Evolutionary conservation across 176 grass and related monocot genomes (phyloP).

Genomic region (Oryza brachyantha): DNA sequence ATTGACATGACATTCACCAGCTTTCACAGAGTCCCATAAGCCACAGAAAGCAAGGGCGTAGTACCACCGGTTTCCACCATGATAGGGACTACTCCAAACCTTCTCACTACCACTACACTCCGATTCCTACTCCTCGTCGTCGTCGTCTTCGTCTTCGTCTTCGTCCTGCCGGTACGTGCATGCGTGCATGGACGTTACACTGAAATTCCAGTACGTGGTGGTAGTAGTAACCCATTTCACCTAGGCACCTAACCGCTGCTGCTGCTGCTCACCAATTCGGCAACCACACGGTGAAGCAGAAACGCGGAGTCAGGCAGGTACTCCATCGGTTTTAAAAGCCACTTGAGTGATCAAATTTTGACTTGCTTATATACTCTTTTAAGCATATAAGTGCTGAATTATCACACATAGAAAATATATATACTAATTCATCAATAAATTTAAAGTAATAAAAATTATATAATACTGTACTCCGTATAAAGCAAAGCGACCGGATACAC

Average conservation of each 20-base stretch:
- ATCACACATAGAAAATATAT: no score
- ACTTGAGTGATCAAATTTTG: no score
- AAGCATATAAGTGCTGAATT: no score
- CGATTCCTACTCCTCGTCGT: background rate
- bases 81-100: background rate
- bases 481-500: no score
- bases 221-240: background rate
- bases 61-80: background rate
- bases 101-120: background rate
- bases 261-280: background rate
- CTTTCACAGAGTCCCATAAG: background rate
- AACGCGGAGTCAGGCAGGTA: background rate
- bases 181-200: background rate
- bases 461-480: no score
- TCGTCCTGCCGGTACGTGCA: background rate
- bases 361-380: no score
- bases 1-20: background rate
- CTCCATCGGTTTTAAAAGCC: no score
- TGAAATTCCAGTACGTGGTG: background rate
- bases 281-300: background rate
- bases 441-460: no score
- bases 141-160: background rate
- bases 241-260: background rate
- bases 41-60: background rate
- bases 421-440: no score